Evolutionary conservation across 352 stramenopile species (phyloP), one percentile per base, ranked within the genome.

Genomic region (Pythium phragmitis): DNA sequence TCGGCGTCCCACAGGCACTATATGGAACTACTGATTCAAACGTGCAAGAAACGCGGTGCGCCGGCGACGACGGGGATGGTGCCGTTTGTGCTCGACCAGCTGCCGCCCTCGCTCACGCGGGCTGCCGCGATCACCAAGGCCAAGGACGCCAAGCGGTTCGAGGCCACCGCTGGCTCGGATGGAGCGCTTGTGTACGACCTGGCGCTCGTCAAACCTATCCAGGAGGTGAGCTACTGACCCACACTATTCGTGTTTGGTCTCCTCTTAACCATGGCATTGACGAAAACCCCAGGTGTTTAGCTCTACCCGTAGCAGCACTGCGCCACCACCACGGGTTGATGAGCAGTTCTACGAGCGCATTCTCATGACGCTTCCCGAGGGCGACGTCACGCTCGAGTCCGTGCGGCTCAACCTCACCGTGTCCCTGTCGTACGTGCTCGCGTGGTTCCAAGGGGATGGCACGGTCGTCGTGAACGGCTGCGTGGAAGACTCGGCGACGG

Each of bases 21-120:
- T 73, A 96, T 98, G 62, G 85, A 97, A 71, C 75, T 97, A 50
- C 75, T 99, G 13, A 96, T 98, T 65, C 74, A 85, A 41, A 97
- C 92, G 52, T 99, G 96, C 76, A 94, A 98, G 74, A 94, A 91
- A 46, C 87, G 96, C 39, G 77, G 85, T 34, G 96, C 94, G 0
- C 94, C 94, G 36, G 94, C 96, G 16, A 99, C 98, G 76, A 97
- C 94, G 14, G 96, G 96, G 16, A 99, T 99, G 96, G 91, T 96
- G 12, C 94, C 96, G 3, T 91, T 97, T 51, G 98, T 99, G 61
- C 89, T 97, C 1, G 82, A 96, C 34, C 87, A 97, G 65, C 75
- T 97, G 17, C 90, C 96, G 52, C 55, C 77, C 2, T 72, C 64
- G 7, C 60, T 90, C 42, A 74, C 77, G 13, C 88, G 89, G 59